These are phyloP conservation scores for Phaeophleospora eucalypticola DNA, from an alignment of 2,329 filamentous ascomycete species.

Conservation along the genomic window DNA sequence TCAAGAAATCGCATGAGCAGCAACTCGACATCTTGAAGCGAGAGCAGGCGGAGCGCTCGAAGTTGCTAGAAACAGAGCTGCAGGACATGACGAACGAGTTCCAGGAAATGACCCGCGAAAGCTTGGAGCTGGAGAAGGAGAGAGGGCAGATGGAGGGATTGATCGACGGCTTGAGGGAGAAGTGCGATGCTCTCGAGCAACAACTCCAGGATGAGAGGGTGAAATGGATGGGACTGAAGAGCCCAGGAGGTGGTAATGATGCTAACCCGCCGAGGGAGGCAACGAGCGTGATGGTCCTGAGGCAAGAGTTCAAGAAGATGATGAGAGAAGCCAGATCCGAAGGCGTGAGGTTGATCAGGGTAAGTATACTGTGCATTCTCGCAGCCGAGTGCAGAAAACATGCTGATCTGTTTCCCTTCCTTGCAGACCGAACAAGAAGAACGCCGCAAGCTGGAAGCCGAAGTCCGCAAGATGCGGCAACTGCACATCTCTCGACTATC, in stretches of 20 bases:
- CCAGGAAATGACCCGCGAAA: conserved; percentile 65
- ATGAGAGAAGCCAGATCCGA: conserved; percentile 68
- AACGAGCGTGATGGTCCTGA: conserved; percentile 65
- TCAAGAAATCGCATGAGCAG: conserved; percentile 38
- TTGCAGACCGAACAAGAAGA: conserved; percentile 67
- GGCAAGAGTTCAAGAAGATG: conserved; percentile 76
- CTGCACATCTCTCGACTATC: conserved; percentile 26
- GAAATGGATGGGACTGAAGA: conserved; percentile 59
- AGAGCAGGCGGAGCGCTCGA: conserved; percentile 29
- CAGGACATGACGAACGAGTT: conserved; percentile 66
- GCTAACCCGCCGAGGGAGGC: conserved; percentile 43
- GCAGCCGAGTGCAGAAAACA: conserved; percentile 34
- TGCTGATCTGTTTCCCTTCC: background rate
- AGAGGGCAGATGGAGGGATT: conserved; percentile 59
- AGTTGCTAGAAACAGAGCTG: conserved; percentile 60
- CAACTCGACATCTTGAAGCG: conserved; percentile 40
- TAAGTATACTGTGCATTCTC: conserved; percentile 41
- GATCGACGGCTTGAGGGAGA: conserved; percentile 61
- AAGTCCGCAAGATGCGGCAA: conserved; percentile 53
- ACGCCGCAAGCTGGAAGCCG: conserved; percentile 60
- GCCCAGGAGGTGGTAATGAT: conserved; percentile 38
- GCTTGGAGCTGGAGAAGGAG: conserved; percentile 68
- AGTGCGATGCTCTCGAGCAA: conserved; percentile 59
- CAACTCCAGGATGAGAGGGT: conserved; percentile 65
- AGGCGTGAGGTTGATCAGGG: conserved; percentile 60